Evolutionary conservation across 129 eudicot species (phyloP).

Genomic region (Apium graveolens): DNA sequence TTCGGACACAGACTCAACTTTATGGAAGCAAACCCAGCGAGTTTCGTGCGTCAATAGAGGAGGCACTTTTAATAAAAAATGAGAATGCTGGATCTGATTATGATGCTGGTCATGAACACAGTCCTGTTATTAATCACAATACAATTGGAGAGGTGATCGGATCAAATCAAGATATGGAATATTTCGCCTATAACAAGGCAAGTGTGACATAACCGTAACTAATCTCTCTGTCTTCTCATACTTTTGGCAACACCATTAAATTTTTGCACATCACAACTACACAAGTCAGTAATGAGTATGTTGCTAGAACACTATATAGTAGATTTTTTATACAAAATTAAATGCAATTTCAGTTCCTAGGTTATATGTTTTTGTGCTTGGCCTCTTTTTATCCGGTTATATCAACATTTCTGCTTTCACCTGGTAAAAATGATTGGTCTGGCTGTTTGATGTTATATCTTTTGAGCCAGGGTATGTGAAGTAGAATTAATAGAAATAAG

Average conservation of each 20-base stretch:
- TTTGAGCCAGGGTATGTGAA: neutral
- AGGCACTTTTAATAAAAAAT: slow-evolving; percentile 61
- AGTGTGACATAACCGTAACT: slow-evolving; percentile 5
- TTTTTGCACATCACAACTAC: neutral
- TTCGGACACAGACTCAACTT: slow-evolving; percentile 78
- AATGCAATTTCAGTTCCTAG: neutral
- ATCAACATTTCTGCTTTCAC: too few relatives aligned
- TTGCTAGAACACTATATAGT: neutral
- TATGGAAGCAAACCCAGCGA: slow-evolving; percentile 72
- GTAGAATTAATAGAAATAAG: neutral
- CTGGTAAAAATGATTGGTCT: neutral
- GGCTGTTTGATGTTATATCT: neutral
- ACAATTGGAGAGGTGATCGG: slow-evolving; percentile 42
- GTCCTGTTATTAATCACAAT: slow-evolving; percentile 21
- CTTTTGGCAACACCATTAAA: slow-evolving; percentile 12
- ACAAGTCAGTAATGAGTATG: neutral
- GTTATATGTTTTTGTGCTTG: neutral
- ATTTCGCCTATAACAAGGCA: slow-evolving; percentile 41
- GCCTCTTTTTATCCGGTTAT: too few relatives aligned
- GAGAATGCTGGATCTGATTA: slow-evolving; percentile 30
- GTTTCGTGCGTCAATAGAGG: slow-evolving; percentile 73
- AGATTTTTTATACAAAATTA: neutral
- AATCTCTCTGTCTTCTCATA: neutral
- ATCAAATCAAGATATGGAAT: slow-evolving; percentile 38
- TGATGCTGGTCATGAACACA: slow-evolving; percentile 20